Evolutionary conservation across 2,329 filamentous ascomycete genomes (phyloP).

Genomic region (Apiospora malaysiana): DNA sequence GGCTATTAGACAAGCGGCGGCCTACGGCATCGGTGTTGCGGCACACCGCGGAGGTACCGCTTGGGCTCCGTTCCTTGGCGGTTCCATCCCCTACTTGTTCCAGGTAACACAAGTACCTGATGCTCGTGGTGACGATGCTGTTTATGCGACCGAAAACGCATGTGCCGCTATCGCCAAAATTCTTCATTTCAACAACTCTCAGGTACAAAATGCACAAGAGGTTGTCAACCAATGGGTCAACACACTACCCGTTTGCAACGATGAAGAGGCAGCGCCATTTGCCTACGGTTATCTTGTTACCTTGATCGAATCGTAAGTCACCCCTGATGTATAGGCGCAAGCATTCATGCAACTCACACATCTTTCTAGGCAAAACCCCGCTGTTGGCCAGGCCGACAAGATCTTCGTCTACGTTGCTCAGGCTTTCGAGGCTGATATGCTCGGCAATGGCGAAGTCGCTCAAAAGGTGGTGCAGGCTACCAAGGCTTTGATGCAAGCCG

Average conservation of each 20-base stretch:
- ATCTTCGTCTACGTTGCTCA: constrained; percentile 86
- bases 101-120: constrained; percentile 81
- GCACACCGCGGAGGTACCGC: constrained; percentile 87
- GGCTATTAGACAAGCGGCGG: constrained; percentile 92
- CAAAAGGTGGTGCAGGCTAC: constrained; percentile 77
- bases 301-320: constrained; percentile 89
- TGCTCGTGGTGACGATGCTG: constrained; percentile 87
- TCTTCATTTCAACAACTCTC: constrained; percentile 82
- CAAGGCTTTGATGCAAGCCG: constrained; percentile 76
- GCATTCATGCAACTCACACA: constrained; percentile 16
- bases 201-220: constrained; percentile 76
- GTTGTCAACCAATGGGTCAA: constrained; percentile 87
- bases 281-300: constrained; percentile 92
- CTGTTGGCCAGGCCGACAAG: constrained; percentile 75
- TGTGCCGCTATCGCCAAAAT: constrained; percentile 98
- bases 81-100: constrained; percentile 82
- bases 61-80: constrained; percentile 87
- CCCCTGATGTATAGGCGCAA: neutral
- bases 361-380: constrained; percentile 78
- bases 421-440: constrained; percentile 87
- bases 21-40: constrained; percentile 90
- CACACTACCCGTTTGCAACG: constrained; percentile 89
- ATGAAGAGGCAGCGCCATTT: constrained; percentile 96
- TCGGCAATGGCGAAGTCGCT: constrained; percentile 79
- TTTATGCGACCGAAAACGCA: constrained; percentile 90